Percentiles rank a stretch among this genome's conserved stretches.
Evolutionary conservation across 306 rosid species (phyloP).

Genomic region (Corylus heterophylla): DNA sequence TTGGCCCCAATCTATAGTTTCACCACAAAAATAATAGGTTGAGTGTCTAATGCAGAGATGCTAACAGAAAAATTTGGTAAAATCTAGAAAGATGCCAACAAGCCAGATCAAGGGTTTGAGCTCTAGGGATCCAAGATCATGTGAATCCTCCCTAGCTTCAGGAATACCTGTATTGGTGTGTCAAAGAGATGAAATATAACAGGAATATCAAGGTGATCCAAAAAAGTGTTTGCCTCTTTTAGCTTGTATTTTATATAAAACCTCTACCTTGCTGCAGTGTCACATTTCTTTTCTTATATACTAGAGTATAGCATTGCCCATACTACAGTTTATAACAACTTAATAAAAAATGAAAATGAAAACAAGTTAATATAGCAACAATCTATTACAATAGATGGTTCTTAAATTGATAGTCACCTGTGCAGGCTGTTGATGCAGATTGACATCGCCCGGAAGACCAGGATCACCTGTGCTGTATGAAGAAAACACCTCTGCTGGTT

Average conservation of each 20-base stretch:
- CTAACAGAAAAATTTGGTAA: slow-evolving; percentile 19
- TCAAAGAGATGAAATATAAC: background rate
- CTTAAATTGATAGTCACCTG: slow-evolving; percentile 56
- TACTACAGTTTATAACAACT: background rate
- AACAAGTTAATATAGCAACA: slow-evolving; percentile 1
- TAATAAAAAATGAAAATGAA: background rate
- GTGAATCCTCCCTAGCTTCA: slow-evolving; percentile 19
- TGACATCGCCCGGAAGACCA: slow-evolving; percentile 40
- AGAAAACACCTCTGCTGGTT: slow-evolving; percentile 89
- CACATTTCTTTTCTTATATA: background rate
- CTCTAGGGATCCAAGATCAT: slow-evolving; percentile 9
- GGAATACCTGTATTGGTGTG: background rate
- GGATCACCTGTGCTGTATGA: slow-evolving; percentile 25
- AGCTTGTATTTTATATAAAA: background rate
- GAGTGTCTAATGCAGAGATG: slow-evolving; percentile 21
- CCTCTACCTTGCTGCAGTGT: background rate
- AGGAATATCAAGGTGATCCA: background rate
- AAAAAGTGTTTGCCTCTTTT: background rate
- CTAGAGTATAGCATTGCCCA: background rate
- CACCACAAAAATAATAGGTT: slow-evolving; percentile 22
- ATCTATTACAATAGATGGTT: slow-evolving; percentile 1
- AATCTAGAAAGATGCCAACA: slow-evolving; percentile 9
- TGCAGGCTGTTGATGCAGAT: slow-evolving; percentile 49
- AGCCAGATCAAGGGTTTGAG: slow-evolving; percentile 7
- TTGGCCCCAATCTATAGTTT: slow-evolving; percentile 54